phyloP scores from a whole-genome alignment of 108 stramenopile genomes.

The Bacterosira constricta region DNA sequence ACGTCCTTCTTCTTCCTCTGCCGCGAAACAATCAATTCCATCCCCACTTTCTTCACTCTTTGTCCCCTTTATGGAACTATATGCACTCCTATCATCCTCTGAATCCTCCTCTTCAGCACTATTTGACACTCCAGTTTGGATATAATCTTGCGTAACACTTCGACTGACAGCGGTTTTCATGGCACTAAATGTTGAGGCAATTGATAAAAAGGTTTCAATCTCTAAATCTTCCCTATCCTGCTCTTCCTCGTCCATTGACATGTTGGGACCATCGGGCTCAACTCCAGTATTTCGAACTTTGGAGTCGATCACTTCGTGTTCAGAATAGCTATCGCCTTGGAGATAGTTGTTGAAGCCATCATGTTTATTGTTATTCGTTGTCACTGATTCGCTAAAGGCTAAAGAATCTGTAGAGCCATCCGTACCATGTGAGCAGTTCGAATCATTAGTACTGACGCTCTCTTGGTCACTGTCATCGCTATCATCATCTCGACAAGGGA shows the following conservation, averaged over 20 bases:
- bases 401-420: no score
- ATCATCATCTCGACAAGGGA: no score
- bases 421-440: no score
- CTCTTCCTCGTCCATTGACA: neutral
- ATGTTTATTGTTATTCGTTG: no score
- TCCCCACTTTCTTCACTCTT: neutral
- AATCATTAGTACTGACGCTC: no score
- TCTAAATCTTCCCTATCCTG: neutral
- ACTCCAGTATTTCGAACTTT: no score
- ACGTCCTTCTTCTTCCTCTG: neutral
- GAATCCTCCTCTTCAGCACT: neutral
- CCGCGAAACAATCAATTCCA: neutral
- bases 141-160: neutral
- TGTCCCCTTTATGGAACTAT: neutral
- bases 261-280: neutral
- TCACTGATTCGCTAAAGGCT: no score
- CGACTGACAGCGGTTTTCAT: neutral
- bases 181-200: neutral
- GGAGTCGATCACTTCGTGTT: no score
- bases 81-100: neutral
- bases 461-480: neutral
- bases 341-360: no score
- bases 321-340: no score
- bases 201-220: neutral
- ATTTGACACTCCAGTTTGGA: neutral